A percentile compares a stretch with the other conserved stretches of the same genome.
phyloP scores from a whole-genome alignment of 495 filamentous ascomycete species.

The Trichocladium antarcticum region DNA sequence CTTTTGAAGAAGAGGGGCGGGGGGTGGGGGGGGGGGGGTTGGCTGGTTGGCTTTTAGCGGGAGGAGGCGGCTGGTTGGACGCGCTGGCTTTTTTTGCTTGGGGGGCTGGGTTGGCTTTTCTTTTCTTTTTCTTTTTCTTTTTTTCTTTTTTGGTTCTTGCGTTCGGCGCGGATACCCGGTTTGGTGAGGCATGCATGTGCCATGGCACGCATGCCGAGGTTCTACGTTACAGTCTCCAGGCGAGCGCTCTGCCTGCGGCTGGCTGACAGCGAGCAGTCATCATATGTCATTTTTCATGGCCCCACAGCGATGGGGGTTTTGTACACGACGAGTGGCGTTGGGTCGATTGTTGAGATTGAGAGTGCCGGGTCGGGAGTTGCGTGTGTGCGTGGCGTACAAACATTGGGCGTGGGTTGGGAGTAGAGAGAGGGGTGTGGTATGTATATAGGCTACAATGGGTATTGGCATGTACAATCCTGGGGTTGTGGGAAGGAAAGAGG shows the following conservation, averaged over 20 bases:
- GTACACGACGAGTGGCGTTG: background rate
- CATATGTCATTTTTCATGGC: too few species aligned
- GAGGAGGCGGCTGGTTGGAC: background rate
- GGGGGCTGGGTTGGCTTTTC: background rate
- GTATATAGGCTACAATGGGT: too few species aligned
- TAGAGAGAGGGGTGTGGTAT: too few species aligned
- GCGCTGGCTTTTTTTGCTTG: background rate
- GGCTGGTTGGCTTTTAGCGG: too few species aligned
- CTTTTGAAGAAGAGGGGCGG: slow-evolving; percentile 42
- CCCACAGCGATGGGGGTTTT: too few species aligned
- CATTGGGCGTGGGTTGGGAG: too few species aligned
- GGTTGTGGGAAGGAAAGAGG: too few species aligned
- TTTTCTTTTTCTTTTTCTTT: too few species aligned
- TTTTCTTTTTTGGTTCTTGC: background rate
- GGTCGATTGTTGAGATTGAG: background rate
- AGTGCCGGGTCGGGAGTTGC: background rate
- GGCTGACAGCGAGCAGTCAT: too few species aligned
- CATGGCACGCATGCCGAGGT: background rate
- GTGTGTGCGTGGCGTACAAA: background rate
- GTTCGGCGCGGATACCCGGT: slow-evolving; percentile 1
- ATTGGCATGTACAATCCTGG: too few species aligned
- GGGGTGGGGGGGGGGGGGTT: background rate
- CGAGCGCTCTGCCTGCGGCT: background rate
- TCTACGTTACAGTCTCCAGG: background rate
- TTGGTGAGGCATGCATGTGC: background rate